Percentiles rank a stretch among this genome's conserved stretches.
Conservation (phyloP, 83 land plant species). For the Picea abies region DNA sequence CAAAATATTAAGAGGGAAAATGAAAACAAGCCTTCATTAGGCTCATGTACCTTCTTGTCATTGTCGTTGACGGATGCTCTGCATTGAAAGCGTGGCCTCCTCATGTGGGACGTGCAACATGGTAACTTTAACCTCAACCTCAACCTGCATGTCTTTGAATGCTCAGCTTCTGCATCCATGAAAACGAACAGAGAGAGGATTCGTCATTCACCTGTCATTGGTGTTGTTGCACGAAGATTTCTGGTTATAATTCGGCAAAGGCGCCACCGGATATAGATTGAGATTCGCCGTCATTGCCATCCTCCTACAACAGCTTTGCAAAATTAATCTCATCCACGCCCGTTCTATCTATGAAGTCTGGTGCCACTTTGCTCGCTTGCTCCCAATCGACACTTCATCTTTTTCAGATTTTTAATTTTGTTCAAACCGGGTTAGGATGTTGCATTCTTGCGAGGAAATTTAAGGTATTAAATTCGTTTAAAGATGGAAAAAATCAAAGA, state of each 20-base stretch:
- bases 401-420: no score
- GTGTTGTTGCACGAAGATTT: not conserved
- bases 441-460: no score
- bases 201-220: not conserved
- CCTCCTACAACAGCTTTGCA: not conserved
- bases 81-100: constrained; percentile 11
- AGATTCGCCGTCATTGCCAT: not conserved
- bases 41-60: not conserved
- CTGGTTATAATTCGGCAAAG: not conserved
- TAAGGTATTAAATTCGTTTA: no score
- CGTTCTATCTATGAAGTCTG: not conserved
- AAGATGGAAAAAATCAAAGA: no score
- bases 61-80: not conserved
- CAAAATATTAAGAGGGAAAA: not conserved
- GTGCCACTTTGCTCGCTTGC: no score
- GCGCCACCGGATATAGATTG: not conserved
- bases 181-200: not conserved
- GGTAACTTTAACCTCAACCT: not conserved
- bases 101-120: not conserved
- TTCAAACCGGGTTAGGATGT: no score
- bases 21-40: no score
- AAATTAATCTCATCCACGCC: not conserved
- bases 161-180: not conserved
- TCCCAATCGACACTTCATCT: no score
- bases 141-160: not conserved